Evolutionary conservation across 306 rosid species (phyloP), one percentile per base, ranked within the genome.

Genomic region (Prinsepia uniflora): DNA sequence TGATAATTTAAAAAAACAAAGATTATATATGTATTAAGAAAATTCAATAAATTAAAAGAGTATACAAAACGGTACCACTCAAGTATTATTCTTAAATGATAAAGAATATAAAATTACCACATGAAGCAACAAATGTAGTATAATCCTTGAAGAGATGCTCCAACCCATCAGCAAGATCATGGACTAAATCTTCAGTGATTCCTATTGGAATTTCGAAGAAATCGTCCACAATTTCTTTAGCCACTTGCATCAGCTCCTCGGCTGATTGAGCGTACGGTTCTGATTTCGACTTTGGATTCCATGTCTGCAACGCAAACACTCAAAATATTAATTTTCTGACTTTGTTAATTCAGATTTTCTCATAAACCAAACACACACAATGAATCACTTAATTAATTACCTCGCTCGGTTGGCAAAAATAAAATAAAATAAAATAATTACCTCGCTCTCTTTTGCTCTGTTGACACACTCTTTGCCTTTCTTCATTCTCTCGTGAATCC

Each of bases 261-360:
- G 81, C 99, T 69, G 97, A 87, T 62, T 71, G 88, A 13, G 97
- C 97, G 70, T 86, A 81, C 4, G 88, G 92, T 68, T 94, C 99
- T 0, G 87, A 61, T 82, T 89, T 94, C 52, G 97, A 91, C 84
- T 84, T 94, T 43, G 99, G 99, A 80, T 91, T 94, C 99, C 99
- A 94, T 73, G 96, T 91, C 99, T 94, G 65, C 73, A 73, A 70
- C 13, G 55, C 30, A 68, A 56, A 15, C 20, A 30, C 36, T 30
- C 36, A 30, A 30, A 30, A 30, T 30, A 30, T 30, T 2, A 30
- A 1, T 30, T 30, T 30, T 24, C 30, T 3, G 36, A 30, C 36
- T 30, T 30, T 30, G 36, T 2, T 30, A 30, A 30, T 30, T 30
- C 36, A 1, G 36, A 30, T 30, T 30, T 30, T 30, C 36, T 30